These are phyloP conservation scores for Pyrenophora graminea DNA, from an alignment of 2,329 filamentous ascomycete genomes.

Conservation along the genomic window DNA sequence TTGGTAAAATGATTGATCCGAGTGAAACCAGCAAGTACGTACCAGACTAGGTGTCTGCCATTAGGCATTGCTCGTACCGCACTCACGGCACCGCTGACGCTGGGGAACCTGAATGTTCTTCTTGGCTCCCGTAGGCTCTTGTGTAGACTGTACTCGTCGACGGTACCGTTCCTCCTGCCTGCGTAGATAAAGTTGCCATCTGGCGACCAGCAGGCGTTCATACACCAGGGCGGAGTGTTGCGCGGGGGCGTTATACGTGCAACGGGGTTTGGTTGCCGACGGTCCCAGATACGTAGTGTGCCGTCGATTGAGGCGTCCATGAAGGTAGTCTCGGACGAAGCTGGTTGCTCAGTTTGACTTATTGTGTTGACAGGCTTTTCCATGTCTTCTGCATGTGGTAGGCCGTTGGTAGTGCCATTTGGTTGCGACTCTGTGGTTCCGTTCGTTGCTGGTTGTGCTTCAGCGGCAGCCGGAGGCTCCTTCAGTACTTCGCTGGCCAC, in stretches of 20 bases:
- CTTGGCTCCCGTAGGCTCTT: conserved; percentile 75
- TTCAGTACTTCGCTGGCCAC: conserved; percentile 22
- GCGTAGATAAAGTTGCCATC: conserved; percentile 96
- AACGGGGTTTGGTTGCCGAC: conserved; percentile 73
- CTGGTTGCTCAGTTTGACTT: conserved; percentile 48
- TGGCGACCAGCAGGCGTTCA: conserved; percentile 94
- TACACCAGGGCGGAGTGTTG: conserved; percentile 91
- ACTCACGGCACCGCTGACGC: conserved; percentile 86
- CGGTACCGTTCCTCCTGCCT: conserved; percentile 85
- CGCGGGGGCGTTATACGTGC: conserved; percentile 76
- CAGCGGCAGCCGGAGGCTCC: conserved; percentile 22
- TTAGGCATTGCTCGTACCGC: conserved; percentile 91
- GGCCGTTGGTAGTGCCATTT: conserved; percentile 49
- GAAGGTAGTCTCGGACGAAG: conserved; percentile 76
- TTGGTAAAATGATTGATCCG: not conserved
- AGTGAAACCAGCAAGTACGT: conserved; percentile 29
- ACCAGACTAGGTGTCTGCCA: conserved; percentile 87
- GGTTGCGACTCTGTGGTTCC: conserved; percentile 25
- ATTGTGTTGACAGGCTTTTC: conserved; percentile 24
- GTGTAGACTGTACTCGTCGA: conserved; percentile 91
- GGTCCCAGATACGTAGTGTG: conserved; percentile 90
- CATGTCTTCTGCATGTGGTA: conserved; percentile 57
- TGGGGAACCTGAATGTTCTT: conserved; percentile 82
- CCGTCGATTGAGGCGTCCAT: conserved; percentile 88
- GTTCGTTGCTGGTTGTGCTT: conserved; percentile 23